phyloP scores from a whole-genome alignment of 257 asterid genomes.

The Forsythia suspensa region DNA sequence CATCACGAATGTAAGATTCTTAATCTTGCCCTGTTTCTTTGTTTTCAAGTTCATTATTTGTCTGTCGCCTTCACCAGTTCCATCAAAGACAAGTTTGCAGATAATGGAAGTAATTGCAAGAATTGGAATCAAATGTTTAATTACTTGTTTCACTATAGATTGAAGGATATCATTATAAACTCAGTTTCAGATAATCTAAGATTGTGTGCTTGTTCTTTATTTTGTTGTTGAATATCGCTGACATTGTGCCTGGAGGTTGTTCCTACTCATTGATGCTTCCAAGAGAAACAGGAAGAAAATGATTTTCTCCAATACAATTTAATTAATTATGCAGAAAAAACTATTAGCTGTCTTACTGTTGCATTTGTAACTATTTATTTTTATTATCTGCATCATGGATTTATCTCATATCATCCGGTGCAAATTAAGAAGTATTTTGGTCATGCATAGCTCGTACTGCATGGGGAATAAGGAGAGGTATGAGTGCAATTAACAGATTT shows the following conservation, averaged over 20 bases:
- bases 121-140: background rate
- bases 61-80: background rate
- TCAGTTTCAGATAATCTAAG: too few species aligned
- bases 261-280: background rate
- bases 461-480: background rate
- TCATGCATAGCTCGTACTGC: background rate
- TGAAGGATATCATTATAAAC: too few species aligned
- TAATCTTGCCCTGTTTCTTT: background rate
- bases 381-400: too few species aligned
- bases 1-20: conserved; percentile 73
- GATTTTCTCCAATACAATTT: background rate
- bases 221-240: background rate
- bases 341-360: background rate
- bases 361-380: background rate
- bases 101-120: background rate
- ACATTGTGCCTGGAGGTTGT: background rate
- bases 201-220: background rate
- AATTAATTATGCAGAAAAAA: background rate
- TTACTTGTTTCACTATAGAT: background rate
- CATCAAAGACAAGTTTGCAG: background rate
- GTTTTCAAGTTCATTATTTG: background rate
- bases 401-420: background rate
- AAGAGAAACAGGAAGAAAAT: background rate
- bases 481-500: background rate
- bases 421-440: background rate